phyloP scores from a whole-genome alignment of 768 basidiomycete genomes.

The Amanita molliuscula region DNA sequence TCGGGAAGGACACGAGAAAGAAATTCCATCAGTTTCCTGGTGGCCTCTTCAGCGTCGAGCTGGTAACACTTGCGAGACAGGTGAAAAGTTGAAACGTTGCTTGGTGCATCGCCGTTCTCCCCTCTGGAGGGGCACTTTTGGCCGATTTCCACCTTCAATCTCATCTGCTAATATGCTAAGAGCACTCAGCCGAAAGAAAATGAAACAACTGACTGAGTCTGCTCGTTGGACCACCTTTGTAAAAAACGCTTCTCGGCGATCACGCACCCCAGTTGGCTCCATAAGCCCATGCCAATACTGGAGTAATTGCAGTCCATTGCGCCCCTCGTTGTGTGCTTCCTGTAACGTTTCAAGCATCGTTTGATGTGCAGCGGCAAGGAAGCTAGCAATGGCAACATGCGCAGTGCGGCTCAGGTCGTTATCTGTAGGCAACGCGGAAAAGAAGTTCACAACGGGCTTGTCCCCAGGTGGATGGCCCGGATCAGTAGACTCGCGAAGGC shows the following conservation, averaged over 20 bases:
- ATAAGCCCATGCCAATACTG: neutral
- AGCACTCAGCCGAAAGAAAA: neutral
- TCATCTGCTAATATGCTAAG: neutral
- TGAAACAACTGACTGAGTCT: neutral
- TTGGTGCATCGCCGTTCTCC: neutral
- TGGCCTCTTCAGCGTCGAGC: neutral
- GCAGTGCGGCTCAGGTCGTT: too few species aligned
- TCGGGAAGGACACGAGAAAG: neutral
- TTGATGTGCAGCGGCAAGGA: too few species aligned
- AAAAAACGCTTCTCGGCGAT: neutral
- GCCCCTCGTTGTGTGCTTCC: neutral
- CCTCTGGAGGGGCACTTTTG: neutral
- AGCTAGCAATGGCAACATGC: too few species aligned
- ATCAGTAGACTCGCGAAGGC: too few species aligned
- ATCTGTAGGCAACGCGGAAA: too few species aligned
- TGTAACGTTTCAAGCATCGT: neutral
- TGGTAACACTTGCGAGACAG: neutral
- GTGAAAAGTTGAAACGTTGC: too few species aligned
- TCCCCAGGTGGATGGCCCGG: too few species aligned
- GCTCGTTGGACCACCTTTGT: neutral
- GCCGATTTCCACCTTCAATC: neutral
- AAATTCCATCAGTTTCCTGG: neutral
- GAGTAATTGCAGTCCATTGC: neutral
- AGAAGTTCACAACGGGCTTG: too few species aligned
- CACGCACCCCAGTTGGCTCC: neutral